Conservation (phyloP, 805 yeast species). For the Suhomyces pyralidae region DNA sequence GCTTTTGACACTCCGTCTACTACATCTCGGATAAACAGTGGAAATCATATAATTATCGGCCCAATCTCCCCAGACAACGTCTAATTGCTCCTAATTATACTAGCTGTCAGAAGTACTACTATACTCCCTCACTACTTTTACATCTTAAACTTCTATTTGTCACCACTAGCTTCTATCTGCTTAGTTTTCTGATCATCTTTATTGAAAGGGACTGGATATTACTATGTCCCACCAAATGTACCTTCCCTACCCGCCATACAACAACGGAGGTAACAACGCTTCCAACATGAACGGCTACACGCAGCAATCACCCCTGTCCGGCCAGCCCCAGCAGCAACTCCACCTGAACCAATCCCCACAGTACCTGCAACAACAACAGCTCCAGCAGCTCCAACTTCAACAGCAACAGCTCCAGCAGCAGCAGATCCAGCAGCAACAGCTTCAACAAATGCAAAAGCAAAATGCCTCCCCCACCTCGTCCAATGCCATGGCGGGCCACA, state of each 20-base stretch:
- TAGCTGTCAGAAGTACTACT: neutral
- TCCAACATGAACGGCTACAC: constrained; percentile 10
- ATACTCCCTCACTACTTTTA: too few species aligned
- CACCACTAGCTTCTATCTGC: neutral
- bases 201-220: neutral
- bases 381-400: constrained; percentile 1
- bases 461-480: neutral
- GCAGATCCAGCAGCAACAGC: constrained; percentile 12
- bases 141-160: too few species aligned
- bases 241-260: constrained; percentile 7
- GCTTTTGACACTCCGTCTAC: neutral
- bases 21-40: neutral
- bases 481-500: neutral
- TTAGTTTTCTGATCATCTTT: neutral
- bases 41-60: neutral
- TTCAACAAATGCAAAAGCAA: constrained; percentile 7
- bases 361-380: constrained; percentile 8
- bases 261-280: neutral
- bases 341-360: constrained; percentile 10
- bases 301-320: constrained; percentile 1
- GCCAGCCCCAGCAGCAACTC: constrained; percentile 7
- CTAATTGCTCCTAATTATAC: neutral
- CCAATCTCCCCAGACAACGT: neutral
- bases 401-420: neutral
- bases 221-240: constrained; percentile 4